Percentiles rank a stretch among this genome's conserved stretches.
Evolutionary conservation across 306 rosid genomes (phyloP).

Genomic region (Lagenaria siceraria): DNA sequence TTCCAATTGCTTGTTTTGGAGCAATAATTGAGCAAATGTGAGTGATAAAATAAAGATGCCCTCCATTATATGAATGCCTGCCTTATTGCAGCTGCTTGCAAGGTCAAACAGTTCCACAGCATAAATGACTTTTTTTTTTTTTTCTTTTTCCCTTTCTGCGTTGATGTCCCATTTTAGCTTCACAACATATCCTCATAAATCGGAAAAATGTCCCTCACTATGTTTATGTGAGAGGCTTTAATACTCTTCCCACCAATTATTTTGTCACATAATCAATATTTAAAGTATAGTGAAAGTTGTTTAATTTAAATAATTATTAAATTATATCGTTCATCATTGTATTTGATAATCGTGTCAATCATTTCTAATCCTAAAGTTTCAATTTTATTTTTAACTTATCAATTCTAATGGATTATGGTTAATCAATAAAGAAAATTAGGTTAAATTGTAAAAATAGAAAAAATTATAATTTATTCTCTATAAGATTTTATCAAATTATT

Average conservation of each 20-base stretch:
- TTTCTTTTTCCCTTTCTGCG: neutral
- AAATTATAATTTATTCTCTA: too few relatives aligned
- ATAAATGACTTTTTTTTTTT: neutral
- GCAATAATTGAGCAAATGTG: slow-evolving; percentile 2
- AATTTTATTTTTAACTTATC: neutral
- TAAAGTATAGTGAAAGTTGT: neutral
- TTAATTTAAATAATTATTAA: neutral
- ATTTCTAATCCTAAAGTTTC: too few relatives aligned
- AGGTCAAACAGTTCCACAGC: slow-evolving; percentile 3
- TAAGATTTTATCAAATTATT: too few relatives aligned
- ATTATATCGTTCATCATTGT: neutral
- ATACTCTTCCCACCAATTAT: neutral
- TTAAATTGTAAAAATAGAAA: too few relatives aligned
- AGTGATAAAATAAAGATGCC: neutral
- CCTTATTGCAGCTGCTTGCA: neutral
- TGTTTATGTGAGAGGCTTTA: neutral
- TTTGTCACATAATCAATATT: neutral
- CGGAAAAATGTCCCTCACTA: neutral
- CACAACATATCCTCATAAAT: neutral
- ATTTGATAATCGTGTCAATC: neutral
- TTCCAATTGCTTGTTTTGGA: neutral
- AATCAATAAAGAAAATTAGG: neutral
- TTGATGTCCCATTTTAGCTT: neutral
- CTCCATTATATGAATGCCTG: neutral
- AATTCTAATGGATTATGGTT: neutral